Conservation (phyloP, 805 yeast genomes). For the Lipomyces sp. region DNA sequence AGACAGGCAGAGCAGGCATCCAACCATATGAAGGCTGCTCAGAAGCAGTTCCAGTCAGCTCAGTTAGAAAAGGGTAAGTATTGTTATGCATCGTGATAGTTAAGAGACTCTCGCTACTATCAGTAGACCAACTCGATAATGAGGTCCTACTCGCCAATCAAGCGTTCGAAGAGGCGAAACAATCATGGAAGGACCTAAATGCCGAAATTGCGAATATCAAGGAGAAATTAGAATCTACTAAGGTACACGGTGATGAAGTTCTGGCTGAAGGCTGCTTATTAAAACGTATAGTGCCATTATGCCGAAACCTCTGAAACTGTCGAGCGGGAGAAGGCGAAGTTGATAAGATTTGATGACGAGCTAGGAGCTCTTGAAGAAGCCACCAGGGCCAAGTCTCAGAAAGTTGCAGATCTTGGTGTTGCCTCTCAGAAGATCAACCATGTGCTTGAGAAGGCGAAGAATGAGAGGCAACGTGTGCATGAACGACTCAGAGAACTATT, state of each 20-base stretch:
- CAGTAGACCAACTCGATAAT: slow-evolving; percentile 62
- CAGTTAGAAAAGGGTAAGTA: slow-evolving; percentile 57
- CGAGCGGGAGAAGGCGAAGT: slow-evolving; percentile 53
- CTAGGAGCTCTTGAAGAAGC: slow-evolving; percentile 54
- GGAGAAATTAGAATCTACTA: slow-evolving; percentile 21
- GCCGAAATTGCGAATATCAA: slow-evolving; percentile 40
- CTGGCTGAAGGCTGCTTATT: background rate
- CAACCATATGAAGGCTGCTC: slow-evolving; percentile 51
- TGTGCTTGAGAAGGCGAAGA: slow-evolving; percentile 41
- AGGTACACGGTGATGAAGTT: slow-evolving; percentile 1
- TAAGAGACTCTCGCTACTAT: background rate
- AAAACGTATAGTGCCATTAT: slow-evolving; percentile 11
- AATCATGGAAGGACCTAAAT: slow-evolving; percentile 26
- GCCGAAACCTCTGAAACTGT: slow-evolving; percentile 20
- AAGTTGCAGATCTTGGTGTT: slow-evolving; percentile 40
- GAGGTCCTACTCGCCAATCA: slow-evolving; percentile 52
- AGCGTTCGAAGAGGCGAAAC: slow-evolving; percentile 28
- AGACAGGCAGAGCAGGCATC: slow-evolving; percentile 49
- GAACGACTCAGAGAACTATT: slow-evolving; percentile 54
- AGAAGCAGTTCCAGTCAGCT: slow-evolving; percentile 62
- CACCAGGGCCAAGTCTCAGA: slow-evolving; percentile 38
- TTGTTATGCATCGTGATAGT: background rate
- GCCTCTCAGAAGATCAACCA: slow-evolving; percentile 43
- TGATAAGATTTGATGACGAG: slow-evolving; percentile 77
- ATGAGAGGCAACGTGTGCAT: slow-evolving; percentile 32